Evolutionary conservation across 2,329 filamentous ascomycete genomes (phyloP).

Genomic region (Calonectria montana): DNA sequence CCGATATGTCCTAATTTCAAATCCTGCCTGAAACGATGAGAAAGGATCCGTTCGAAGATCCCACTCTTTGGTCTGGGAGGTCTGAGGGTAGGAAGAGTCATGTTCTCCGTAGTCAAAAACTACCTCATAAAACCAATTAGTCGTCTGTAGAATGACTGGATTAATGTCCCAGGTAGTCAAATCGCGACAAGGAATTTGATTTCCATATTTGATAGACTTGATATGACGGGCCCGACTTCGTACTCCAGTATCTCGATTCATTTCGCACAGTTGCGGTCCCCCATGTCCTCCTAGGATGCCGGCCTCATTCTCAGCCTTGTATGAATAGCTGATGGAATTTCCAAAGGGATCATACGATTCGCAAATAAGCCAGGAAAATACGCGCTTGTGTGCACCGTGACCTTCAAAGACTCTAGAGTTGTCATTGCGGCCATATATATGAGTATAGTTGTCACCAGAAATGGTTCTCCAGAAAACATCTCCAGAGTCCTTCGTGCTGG

Average conservation of each 20-base stretch:
- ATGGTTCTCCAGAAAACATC: slow-evolving; percentile 5
- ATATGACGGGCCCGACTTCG: background rate
- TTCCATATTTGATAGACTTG: slow-evolving; percentile 5
- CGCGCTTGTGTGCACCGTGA: background rate
- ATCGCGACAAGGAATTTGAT: background rate
- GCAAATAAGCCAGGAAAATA: background rate
- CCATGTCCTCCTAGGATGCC: background rate
- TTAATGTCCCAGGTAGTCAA: background rate
- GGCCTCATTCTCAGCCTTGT: background rate
- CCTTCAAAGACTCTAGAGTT: background rate
- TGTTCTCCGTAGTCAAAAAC: slow-evolving; percentile 14
- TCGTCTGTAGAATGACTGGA: background rate
- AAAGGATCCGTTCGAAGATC: background rate
- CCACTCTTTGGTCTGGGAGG: background rate
- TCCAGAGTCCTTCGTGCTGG: background rate
- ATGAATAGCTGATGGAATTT: background rate
- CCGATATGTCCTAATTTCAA: slow-evolving; percentile 16
- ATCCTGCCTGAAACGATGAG: background rate
- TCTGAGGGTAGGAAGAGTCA: background rate
- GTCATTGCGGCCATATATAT: background rate
- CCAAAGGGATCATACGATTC: background rate
- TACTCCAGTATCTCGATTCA: background rate
- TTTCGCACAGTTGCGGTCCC: background rate
- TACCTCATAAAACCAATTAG: background rate
- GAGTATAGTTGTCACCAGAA: background rate